Conservation (phyloP, 768 basidiomycete genomes). For the Udeniomyces megalosporus region DNA sequence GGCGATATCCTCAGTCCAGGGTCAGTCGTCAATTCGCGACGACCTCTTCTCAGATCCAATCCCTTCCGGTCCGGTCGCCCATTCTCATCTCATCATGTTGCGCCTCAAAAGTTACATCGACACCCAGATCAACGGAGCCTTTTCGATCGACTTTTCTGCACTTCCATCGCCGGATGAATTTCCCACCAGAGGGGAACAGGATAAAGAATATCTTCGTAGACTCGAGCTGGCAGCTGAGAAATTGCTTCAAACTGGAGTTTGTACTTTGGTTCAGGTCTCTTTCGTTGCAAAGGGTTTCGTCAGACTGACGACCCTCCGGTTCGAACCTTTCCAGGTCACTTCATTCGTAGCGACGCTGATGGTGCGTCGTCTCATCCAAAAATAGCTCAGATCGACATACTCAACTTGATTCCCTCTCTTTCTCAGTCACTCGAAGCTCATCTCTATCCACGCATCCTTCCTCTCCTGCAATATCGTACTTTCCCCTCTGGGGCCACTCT, state of each 20-base stretch:
- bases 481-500: slow-evolving; percentile 44
- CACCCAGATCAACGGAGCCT: slow-evolving; percentile 79
- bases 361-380: neutral
- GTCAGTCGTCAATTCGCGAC: neutral
- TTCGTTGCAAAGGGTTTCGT: too few relatives aligned
- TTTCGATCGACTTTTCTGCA: slow-evolving; percentile 56
- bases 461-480: slow-evolving; percentile 39
- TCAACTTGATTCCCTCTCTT: neutral
- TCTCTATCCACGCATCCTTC: slow-evolving; percentile 9
- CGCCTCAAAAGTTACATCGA: slow-evolving; percentile 37
- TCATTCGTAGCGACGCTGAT: slow-evolving; percentile 41
- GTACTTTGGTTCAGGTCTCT: too few relatives aligned
- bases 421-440: neutral
- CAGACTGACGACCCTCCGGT: too few relatives aligned
- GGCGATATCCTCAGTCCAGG: slow-evolving; percentile 9
- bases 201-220: slow-evolving; percentile 41
- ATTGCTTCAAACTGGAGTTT: slow-evolving; percentile 71
- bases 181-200: slow-evolving; percentile 6
- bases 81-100: neutral
- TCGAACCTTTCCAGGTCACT: too few relatives aligned
- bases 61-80: neutral
- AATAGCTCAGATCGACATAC: neutral
- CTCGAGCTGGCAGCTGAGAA: slow-evolving; percentile 54
- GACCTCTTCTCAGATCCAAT: neutral
- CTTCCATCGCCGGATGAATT: slow-evolving; percentile 15